These are phyloP conservation scores for Ogataea hybrid DNA, from an alignment of 1,139 yeast genomes.

Conservation along the genomic window DNA sequence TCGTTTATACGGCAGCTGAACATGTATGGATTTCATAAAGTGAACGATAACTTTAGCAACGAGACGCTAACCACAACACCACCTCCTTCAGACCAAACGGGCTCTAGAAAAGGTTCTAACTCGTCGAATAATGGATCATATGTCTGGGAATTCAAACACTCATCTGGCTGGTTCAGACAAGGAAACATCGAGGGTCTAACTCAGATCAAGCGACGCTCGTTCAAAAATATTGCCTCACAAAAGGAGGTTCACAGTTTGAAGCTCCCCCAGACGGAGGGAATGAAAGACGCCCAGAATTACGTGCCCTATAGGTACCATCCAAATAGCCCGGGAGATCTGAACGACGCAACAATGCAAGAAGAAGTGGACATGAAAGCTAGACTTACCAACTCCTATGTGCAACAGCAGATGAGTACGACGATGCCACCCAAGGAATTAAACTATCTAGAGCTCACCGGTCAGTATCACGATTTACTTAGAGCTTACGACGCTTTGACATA, in stretches of 20 bases:
- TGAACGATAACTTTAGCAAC: slow-evolving; percentile 40
- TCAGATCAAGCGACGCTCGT: slow-evolving; percentile 64
- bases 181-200: slow-evolving; percentile 68
- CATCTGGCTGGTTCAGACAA: slow-evolving; percentile 71
- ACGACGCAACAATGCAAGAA: slow-evolving; percentile 18
- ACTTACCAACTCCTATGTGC: slow-evolving; percentile 20
- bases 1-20: slow-evolving; percentile 70
- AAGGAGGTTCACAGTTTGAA: slow-evolving; percentile 29
- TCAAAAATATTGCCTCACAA: slow-evolving; percentile 27
- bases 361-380: slow-evolving; percentile 23
- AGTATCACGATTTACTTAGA: slow-evolving; percentile 38
- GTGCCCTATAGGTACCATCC: slow-evolving; percentile 23
- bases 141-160: slow-evolving; percentile 87
- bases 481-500: slow-evolving; percentile 40
- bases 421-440: slow-evolving; percentile 17
- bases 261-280: slow-evolving; percentile 13
- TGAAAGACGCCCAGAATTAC: slow-evolving; percentile 21
- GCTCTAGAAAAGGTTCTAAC: slow-evolving; percentile 21
- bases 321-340: slow-evolving; percentile 16
- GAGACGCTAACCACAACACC: slow-evolving; percentile 12
- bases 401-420: slow-evolving; percentile 16
- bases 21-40: slow-evolving; percentile 80
- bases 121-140: slow-evolving; percentile 25
- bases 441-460: slow-evolving; percentile 13
- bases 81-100: slow-evolving; percentile 8